Base-by-base conservation (phyloP, 768 basidiomycete genomes). In the Podaxis carcinomalis region DNA sequence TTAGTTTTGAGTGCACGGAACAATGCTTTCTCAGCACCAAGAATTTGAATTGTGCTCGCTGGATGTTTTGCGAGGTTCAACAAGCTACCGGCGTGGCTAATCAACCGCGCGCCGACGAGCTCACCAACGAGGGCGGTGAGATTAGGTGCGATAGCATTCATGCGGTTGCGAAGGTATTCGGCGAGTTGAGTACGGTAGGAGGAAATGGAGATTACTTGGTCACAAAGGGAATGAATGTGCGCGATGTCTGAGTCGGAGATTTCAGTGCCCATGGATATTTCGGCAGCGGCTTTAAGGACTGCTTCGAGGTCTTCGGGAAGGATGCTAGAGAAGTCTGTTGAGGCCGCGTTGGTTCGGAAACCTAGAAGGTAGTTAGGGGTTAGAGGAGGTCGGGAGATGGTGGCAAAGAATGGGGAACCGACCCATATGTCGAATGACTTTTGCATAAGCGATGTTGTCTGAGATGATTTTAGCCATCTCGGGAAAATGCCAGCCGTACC, bases 401-500 rank as follows among this genome's bases (percentile, higher is more conserved):
- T 39, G n/a, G 46, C 53, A 6, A 27, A 44, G 13, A 42, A 14
- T 16, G 25, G 6, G 68, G 36, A 9, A 72, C 81, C 62, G 71
- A 87, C 92, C 97, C 95, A 99, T 96, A 36, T 82, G 75, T 59
- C 89, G 90, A 68, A 99, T 86, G 61, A 90, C 89, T 78, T 94
- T 97, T 62, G 97, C 95, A 73, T 98, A 98, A 19, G 96, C 95
- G 62, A 95, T 77, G 76, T 97, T 99, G 80, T 99, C 97, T 62
- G 88, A 86, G 66, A 99, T 91, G 72, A 99, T 98, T 79, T 98
- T 98, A 62, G 89, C 91, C 90, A 99, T 92, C 76, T 99, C 97
- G 4, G 97, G 97, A 83, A 99, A 99, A 79, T 99, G 97, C 97
- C 97, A 99, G 39, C 97, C 97, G 68, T 99, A 99, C 97, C 97